These are phyloP conservation scores for Solanum peruvianum DNA, from an alignment of 257 asterid species.

Conservation along the genomic window DNA sequence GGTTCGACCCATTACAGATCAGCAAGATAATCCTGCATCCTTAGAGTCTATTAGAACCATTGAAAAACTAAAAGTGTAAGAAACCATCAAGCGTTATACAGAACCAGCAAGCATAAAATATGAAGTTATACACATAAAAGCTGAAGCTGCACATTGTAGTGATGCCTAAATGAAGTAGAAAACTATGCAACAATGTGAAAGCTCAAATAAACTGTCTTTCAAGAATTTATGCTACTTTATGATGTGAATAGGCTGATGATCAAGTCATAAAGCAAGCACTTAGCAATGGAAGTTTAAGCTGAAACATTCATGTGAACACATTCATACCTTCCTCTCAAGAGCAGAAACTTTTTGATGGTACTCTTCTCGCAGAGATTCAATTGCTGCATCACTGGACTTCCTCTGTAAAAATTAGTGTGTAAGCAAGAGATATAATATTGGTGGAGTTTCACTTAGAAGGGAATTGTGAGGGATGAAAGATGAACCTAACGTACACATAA, in stretches of 20 bases:
- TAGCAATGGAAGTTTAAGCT: background rate
- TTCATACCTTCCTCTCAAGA: constrained; percentile 88
- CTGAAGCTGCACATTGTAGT: background rate
- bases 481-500: background rate
- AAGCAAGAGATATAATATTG: background rate
- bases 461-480: background rate
- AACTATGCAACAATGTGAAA: background rate
- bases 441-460: background rate
- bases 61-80: background rate
- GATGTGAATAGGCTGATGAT: background rate
- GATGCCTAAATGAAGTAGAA: background rate
- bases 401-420: constrained; percentile 33
- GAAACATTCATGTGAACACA: background rate
- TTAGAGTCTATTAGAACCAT: background rate
- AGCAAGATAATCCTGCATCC: background rate
- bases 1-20: background rate
- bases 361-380: constrained; percentile 90
- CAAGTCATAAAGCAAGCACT: background rate
- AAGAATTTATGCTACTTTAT: background rate
- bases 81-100: background rate
- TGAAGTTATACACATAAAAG: background rate
- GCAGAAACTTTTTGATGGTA: constrained; percentile 81
- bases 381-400: constrained; percentile 76
- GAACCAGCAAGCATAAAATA: background rate
- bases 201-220: background rate